Percentiles rank a stretch among this genome's conserved stretches.
Conservation (phyloP, 805 yeast genomes). For the Blastobotrys muscicola region DNA sequence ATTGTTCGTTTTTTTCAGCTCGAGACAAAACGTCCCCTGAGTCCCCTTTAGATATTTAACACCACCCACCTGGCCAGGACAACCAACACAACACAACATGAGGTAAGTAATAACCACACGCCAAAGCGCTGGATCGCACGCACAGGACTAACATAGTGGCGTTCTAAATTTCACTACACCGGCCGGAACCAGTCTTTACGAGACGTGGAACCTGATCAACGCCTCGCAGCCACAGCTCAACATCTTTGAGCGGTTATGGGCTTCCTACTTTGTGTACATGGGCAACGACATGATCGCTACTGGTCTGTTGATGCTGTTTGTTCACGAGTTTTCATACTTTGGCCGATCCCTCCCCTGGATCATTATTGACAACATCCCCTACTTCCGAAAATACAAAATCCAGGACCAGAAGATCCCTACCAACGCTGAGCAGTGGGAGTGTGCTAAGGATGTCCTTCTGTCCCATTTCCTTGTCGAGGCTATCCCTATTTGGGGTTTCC, state of each 20-base stretch:
- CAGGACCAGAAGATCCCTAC: conserved; percentile 81
- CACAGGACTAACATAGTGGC: too few relatives aligned
- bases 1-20: too few relatives aligned
- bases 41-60: too few relatives aligned
- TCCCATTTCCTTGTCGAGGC: conserved; percentile 92
- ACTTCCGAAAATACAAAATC: conserved; percentile 76
- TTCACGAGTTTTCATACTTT: conserved; percentile 86
- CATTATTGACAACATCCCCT: conserved; percentile 76
- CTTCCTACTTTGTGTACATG: conserved; percentile 76
- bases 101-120: too few relatives aligned
- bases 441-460: conserved; percentile 72
- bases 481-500: conserved; percentile 94
- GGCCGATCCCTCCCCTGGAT: conserved; percentile 92
- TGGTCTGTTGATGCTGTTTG: conserved; percentile 68
- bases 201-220: not conserved
- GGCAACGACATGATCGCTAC: conserved; percentile 87
- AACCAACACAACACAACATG: too few relatives aligned
- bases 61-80: too few relatives aligned
- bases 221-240: conserved; percentile 18
- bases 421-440: conserved; percentile 82
- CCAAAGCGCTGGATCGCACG: too few relatives aligned
- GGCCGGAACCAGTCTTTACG: not conserved
- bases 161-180: conserved; percentile 3
- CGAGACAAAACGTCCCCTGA: too few relatives aligned
- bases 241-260: conserved; percentile 70